Conservation (phyloP, 2,329 filamentous ascomycete genomes). For the Beauveria caledonica region DNA sequence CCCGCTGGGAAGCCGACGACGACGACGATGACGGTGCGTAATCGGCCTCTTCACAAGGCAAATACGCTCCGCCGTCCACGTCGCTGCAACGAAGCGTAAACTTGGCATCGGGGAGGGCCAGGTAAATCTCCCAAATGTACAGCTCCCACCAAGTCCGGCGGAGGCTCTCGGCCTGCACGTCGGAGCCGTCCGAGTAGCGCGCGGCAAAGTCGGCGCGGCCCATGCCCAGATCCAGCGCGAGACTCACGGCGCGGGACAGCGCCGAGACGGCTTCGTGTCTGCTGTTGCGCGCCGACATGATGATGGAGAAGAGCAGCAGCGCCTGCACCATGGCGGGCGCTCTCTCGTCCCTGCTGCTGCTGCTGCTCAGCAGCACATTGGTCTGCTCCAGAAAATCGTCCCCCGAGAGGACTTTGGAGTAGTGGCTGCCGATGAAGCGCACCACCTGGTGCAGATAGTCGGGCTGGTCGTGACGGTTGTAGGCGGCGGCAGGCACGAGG, state of each 20-base stretch:
- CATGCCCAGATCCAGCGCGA: not conserved
- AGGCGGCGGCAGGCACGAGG: not conserved
- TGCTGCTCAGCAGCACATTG: not conserved
- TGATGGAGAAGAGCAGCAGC: not conserved
- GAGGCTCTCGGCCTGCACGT: not conserved
- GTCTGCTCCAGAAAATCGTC: not conserved
- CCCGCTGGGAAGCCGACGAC: not conserved
- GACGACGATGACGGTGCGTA: not conserved
- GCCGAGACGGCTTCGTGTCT: not conserved
- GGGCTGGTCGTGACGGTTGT: not conserved
- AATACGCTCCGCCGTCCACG: not conserved
- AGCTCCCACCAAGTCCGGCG: not conserved
- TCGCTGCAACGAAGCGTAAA: not conserved
- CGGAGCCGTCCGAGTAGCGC: not conserved
- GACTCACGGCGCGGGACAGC: not conserved
- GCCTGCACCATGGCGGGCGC: not conserved
- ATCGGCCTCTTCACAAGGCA: not conserved
- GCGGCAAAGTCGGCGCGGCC: not conserved
- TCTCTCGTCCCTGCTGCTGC: not conserved
- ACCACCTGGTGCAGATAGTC: not conserved
- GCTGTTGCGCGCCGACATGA: not conserved
- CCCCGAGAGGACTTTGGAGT: not conserved
- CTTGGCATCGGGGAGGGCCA: not conserved
- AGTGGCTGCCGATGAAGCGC: conserved; percentile 1
- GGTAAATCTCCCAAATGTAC: not conserved